These are phyloP conservation scores for Agastache rugosa DNA, from an alignment of 257 asterid species.

Conservation along the genomic window DNA sequence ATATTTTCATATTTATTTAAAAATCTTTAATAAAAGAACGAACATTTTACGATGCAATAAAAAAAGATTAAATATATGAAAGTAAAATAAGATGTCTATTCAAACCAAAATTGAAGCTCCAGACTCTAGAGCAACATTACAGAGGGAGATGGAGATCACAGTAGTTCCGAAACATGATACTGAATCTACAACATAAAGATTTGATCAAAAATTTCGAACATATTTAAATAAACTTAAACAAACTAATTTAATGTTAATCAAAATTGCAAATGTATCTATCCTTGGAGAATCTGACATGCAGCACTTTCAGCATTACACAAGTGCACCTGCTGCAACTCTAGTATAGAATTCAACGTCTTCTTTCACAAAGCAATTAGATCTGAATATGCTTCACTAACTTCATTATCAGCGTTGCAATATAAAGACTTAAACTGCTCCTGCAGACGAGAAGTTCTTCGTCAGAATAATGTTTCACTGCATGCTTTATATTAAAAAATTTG, in stretches of 20 bases:
- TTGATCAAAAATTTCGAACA: not conserved
- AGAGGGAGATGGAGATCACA: not conserved
- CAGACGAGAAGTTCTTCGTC: conserved; percentile 25
- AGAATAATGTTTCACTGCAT: conserved; percentile 28
- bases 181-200: not conserved
- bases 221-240: not conserved
- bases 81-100: not conserved
- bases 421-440: conserved; percentile 83
- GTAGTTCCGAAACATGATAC: not conserved
- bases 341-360: conserved; percentile 74
- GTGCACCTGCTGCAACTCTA: conserved; percentile 83
- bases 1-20: no score
- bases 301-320: conserved; percentile 4
- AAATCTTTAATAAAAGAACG: no score
- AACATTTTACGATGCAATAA: no score
- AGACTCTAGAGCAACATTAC: not conserved
- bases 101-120: not conserved
- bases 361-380: conserved; percentile 71
- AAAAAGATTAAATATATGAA: not conserved
- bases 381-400: conserved; percentile 73
- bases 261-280: not conserved
- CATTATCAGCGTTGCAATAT: conserved; percentile 56
- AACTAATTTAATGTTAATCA: not conserved
- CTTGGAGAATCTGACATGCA: not conserved
- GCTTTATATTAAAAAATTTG: not conserved